Evolutionary conservation across 23 red algal species (phyloP).

Genomic region (Gracilaria caudata): DNA sequence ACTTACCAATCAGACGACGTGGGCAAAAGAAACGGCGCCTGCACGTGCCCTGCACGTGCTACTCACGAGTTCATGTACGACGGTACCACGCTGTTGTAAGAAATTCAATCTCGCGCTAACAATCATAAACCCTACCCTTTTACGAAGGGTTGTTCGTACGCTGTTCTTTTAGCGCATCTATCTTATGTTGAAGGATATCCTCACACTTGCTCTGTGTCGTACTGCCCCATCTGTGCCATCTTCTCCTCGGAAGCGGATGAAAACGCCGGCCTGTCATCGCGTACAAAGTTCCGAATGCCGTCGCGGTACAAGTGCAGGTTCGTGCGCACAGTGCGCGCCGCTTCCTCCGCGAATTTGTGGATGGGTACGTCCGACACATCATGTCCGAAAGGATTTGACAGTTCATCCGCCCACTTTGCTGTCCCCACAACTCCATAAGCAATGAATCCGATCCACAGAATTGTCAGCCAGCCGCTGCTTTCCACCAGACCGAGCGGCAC

Average conservation of each 20-base stretch:
- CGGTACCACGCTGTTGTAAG: no score
- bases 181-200: no score
- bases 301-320: constrained; percentile 28
- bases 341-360: constrained; percentile 12
- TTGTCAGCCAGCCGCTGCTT: constrained; percentile 36
- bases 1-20: no score
- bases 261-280: constrained; percentile 15
- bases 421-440: constrained; percentile 63
- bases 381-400: constrained; percentile 51
- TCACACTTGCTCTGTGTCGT: not conserved
- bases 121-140: no score
- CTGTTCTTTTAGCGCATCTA: no score
- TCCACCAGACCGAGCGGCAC: constrained; percentile 58
- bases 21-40: no score
- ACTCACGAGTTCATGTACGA: no score
- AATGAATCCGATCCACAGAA: constrained; percentile 58
- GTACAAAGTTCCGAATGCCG: constrained; percentile 17
- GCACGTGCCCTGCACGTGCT: no score
- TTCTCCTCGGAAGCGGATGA: not conserved
- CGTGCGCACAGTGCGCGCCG: constrained; percentile 4
- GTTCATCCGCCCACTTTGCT: constrained; percentile 27
- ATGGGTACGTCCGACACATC: constrained; percentile 56
- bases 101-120: no score
- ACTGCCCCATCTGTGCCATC: not conserved
- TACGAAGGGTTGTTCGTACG: no score